Evolutionary conservation across 139 green algal genomes (phyloP).

Genomic region (Raphidocelis subcapitata): DNA sequence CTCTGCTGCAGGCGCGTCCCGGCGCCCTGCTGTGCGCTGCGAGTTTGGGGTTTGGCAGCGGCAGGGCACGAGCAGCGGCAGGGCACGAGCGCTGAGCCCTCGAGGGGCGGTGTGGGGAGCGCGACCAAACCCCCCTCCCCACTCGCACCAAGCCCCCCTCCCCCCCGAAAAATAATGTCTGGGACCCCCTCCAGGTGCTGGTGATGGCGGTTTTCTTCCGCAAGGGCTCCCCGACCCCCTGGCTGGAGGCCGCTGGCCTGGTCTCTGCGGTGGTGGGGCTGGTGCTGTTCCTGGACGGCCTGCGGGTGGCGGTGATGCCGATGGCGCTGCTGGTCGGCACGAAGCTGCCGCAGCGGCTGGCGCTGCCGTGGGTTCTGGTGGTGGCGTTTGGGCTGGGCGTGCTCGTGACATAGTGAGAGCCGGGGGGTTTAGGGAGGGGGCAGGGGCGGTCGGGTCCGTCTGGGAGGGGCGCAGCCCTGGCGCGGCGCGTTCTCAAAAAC

Average conservation of each 20-base stretch:
- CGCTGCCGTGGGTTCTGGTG: slow-evolving; percentile 10
- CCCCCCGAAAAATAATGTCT: not conserved
- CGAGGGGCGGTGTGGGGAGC: no score
- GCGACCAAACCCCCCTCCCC: not conserved
- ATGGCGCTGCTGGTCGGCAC: slow-evolving; percentile 6
- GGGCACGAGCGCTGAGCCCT: no score
- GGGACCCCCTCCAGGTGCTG: slow-evolving; percentile 10
- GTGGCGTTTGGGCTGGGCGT: slow-evolving; percentile 16
- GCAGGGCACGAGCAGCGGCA: no score
- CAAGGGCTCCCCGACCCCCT: slow-evolving; percentile 15
- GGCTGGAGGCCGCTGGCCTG: slow-evolving; percentile 45
- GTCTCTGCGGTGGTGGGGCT: slow-evolving; percentile 37
- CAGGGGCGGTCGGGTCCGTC: no score
- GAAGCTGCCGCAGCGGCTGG: slow-evolving; percentile 31
- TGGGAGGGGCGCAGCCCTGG: no score
- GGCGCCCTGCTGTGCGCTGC: no score
- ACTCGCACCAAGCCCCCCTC: not conserved
- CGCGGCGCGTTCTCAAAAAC: no score
- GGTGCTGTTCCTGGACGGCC: slow-evolving; percentile 37
- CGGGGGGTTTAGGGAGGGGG: no score
- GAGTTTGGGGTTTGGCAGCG: no score
- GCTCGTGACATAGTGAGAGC: slow-evolving; percentile 53
- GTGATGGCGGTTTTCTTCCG: slow-evolving; percentile 45
- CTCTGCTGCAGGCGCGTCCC: slow-evolving; percentile 25
- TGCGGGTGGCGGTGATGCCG: slow-evolving; percentile 42